These are phyloP conservation scores for Auriscalpium vulgare DNA, from an alignment of 768 basidiomycete genomes.

Conservation along the genomic window DNA sequence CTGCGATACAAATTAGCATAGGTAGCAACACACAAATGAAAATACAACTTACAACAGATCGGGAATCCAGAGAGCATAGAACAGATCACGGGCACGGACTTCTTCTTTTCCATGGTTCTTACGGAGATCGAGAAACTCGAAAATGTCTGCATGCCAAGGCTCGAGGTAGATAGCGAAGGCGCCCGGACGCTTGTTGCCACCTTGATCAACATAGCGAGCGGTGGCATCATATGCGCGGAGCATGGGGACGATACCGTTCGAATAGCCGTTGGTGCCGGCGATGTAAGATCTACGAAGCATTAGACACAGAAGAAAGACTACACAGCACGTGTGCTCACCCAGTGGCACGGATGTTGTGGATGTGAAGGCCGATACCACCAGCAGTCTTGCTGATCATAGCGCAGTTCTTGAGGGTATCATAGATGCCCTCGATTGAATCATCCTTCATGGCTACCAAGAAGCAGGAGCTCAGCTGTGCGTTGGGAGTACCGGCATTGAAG, in stretches of 20 bases:
- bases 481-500: slow-evolving; percentile 96
- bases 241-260: slow-evolving; percentile 99
- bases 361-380: slow-evolving; percentile 93
- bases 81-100: slow-evolving; percentile 89
- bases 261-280: slow-evolving; percentile 97
- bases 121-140: slow-evolving; percentile 94
- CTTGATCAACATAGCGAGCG: slow-evolving; percentile 97
- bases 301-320: neutral
- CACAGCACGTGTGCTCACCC: slow-evolving; percentile 43
- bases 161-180: slow-evolving; percentile 98
- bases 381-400: slow-evolving; percentile 99
- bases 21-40: neutral
- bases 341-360: slow-evolving; percentile 94
- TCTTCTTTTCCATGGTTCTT: slow-evolving; percentile 99
- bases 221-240: slow-evolving; percentile 96
- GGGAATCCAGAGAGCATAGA: slow-evolving; percentile 97
- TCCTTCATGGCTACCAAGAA: slow-evolving; percentile 99
- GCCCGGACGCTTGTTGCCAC: slow-evolving; percentile 98
- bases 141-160: slow-evolving; percentile 97
- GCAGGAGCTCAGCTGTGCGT: slow-evolving; percentile 92
- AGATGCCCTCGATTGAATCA: slow-evolving; percentile 98
- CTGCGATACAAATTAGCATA: slow-evolving; percentile 28
- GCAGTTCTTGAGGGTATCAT: slow-evolving; percentile 95
- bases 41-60: slow-evolving; percentile 75
- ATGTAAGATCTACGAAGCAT: slow-evolving; percentile 74